A percentile compares a stretch with the other conserved stretches of the same genome.
These are phyloP conservation scores for Cryptococcus sp. DNA, from an alignment of 1,284 basidiomycete species.

Conservation along the genomic window DNA sequence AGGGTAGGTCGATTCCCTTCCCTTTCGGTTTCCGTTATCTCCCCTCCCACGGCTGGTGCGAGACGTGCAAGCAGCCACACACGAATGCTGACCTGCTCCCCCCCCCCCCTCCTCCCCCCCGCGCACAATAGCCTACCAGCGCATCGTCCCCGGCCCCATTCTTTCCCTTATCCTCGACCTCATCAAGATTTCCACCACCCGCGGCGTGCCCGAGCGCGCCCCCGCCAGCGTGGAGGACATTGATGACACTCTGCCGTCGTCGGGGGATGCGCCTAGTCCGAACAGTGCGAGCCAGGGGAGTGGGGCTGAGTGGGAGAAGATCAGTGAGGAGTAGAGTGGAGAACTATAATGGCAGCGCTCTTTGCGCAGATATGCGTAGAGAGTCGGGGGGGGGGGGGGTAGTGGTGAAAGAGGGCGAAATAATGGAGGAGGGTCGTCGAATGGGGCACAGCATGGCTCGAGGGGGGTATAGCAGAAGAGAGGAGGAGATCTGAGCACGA, in stretches of 20 bases:
- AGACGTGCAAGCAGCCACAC: not conserved
- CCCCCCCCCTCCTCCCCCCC: too few species aligned
- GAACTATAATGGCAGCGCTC: too few species aligned
- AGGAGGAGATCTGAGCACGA: too few species aligned
- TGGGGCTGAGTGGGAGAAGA: conserved; percentile 31
- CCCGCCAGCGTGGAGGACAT: conserved; percentile 29
- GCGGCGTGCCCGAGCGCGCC: conserved; percentile 5
- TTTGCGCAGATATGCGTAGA: too few species aligned
- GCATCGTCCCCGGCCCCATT: conserved; percentile 79
- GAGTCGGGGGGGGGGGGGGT: not conserved
- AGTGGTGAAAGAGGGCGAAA: not conserved
- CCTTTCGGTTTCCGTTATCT: not conserved
- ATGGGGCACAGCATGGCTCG: too few species aligned
- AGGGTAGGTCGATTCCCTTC: conserved; percentile 52
- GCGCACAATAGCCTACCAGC: conserved; percentile 65
- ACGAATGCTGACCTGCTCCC: conserved; percentile 20
- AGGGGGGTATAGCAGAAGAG: too few species aligned
- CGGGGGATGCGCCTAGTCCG: conserved; percentile 15
- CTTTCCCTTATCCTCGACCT: conserved; percentile 89
- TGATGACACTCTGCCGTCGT: conserved; percentile 21
- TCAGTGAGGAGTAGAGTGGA: conserved; percentile 19
- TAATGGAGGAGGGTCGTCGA: not conserved
- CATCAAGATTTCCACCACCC: conserved; percentile 18
- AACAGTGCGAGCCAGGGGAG: conserved; percentile 22
- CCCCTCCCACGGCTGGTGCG: too few species aligned